Percentiles rank a stretch among this genome's conserved stretches.
These are phyloP conservation scores for Actinomortierella ambigua DNA, from an alignment of 371 early-diverging fungal genomes.

Conservation along the genomic window DNA sequence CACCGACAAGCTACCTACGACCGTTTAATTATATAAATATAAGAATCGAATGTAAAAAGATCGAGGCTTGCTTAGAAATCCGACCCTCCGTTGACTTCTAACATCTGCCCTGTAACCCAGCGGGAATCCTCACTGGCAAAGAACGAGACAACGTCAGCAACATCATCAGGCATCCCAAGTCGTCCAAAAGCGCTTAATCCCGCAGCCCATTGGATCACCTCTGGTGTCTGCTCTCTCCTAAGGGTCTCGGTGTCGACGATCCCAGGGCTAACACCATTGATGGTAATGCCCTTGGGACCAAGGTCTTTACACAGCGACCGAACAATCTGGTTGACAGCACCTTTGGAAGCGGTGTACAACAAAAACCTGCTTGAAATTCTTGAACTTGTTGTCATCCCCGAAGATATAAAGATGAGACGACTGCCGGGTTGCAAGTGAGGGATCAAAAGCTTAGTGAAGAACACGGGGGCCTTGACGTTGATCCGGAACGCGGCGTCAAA, in stretches of 20 bases:
- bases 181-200: slow-evolving; percentile 12
- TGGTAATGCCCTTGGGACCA: slow-evolving; percentile 31
- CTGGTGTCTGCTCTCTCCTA: slow-evolving; percentile 13
- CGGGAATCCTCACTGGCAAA: slow-evolving; percentile 17
- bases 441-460: slow-evolving; percentile 26
- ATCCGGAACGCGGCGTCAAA: slow-evolving; percentile 28
- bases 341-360: slow-evolving; percentile 37
- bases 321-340: slow-evolving; percentile 37
- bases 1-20: no score
- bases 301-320: slow-evolving; percentile 29
- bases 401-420: slow-evolving; percentile 22
- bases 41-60: no score
- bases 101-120: slow-evolving; percentile 35
- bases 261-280: slow-evolving; percentile 38
- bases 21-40: no score
- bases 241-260: slow-evolving; percentile 37
- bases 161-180: slow-evolving; percentile 27
- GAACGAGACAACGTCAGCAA: slow-evolving; percentile 26
- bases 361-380: slow-evolving; percentile 8
- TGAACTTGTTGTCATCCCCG: slow-evolving; percentile 9
- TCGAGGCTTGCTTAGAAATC: slow-evolving; percentile 11
- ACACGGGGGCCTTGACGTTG: slow-evolving; percentile 39
- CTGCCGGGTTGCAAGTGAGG: slow-evolving; percentile 13
- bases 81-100: slow-evolving; percentile 32
- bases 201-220: slow-evolving; percentile 10